A percentile compares a stretch with the other conserved stretches of the same genome.
Conservation (phyloP, 2,329 filamentous ascomycete species). For the Akanthomyces dipterigenus region DNA sequence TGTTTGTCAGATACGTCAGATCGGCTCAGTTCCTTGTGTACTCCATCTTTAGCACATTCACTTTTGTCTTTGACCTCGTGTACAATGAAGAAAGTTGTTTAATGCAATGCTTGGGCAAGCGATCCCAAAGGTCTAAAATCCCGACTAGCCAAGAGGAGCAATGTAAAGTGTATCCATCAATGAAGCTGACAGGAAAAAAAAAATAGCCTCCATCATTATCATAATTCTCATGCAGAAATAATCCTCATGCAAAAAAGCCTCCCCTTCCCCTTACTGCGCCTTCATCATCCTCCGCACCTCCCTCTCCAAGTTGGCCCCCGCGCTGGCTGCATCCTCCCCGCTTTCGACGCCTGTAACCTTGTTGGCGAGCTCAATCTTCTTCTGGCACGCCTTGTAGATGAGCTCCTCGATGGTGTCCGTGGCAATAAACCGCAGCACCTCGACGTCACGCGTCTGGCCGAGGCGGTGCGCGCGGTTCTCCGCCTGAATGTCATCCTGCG, state of each 20-base stretch:
- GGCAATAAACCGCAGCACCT: slow-evolving; percentile 80
- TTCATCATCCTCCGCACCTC: slow-evolving; percentile 39
- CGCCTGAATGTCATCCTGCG: slow-evolving; percentile 95
- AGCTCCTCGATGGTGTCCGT: slow-evolving; percentile 84
- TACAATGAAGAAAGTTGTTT: not conserved
- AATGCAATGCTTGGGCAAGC: not conserved
- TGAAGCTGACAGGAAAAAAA: not conserved
- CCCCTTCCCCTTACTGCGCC: slow-evolving; percentile 16
- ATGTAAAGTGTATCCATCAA: not conserved
- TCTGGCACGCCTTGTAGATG: slow-evolving; percentile 83
- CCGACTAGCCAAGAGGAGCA: not conserved
- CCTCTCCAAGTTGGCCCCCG: slow-evolving; percentile 32
- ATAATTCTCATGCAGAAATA: not conserved
- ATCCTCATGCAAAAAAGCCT: not conserved
- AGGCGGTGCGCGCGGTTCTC: slow-evolving; percentile 95
- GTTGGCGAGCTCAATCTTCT: slow-evolving; percentile 81
- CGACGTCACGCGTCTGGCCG: slow-evolving; percentile 83
- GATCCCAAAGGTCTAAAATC: not conserved
- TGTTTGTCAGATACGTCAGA: no score
- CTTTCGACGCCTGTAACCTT: slow-evolving; percentile 40
- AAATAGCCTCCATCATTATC: not conserved
- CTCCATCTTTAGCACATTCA: no score
- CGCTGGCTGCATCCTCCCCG: slow-evolving; percentile 23
- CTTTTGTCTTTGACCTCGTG: not conserved
- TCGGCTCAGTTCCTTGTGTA: no score